Conservation (phyloP, 805 yeast genomes). For the Cyberlindnera meyerae region DNA sequence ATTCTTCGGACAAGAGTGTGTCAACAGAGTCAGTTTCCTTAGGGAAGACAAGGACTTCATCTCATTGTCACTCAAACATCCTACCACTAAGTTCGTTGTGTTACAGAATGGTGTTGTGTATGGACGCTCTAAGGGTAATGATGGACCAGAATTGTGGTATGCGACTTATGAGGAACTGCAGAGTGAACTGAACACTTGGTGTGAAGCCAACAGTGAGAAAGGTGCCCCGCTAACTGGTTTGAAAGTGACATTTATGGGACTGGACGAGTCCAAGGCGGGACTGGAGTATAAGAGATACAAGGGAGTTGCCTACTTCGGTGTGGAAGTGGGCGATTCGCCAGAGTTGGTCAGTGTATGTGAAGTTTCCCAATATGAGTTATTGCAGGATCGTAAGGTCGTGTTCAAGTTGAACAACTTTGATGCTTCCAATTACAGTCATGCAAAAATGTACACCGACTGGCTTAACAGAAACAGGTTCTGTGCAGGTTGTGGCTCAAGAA, state of each 20-base stretch:
- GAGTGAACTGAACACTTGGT: conserved; percentile 4
- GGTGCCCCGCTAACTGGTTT: conserved; percentile 29
- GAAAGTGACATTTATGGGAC: conserved; percentile 43
- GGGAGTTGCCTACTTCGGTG: conserved; percentile 62
- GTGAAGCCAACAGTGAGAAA: neutral
- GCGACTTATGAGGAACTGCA: conserved; percentile 16
- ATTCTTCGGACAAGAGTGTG: conserved; percentile 45
- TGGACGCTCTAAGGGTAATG: conserved; percentile 7
- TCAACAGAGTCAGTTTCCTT: conserved; percentile 55
- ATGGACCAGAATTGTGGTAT: conserved; percentile 4
- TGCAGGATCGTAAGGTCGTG: conserved; percentile 11
- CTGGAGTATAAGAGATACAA: conserved; percentile 42
- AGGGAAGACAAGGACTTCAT: conserved; percentile 48
- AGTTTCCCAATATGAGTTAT: neutral
- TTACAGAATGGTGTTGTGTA: conserved; percentile 26
- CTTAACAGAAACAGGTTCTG: conserved; percentile 67
- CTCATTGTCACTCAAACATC: conserved; percentile 34
- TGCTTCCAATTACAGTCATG: conserved; percentile 73
- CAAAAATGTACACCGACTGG: conserved; percentile 86
- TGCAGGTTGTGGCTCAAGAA: conserved; percentile 77
- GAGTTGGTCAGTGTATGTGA: conserved; percentile 1
- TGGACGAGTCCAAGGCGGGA: conserved; percentile 36
- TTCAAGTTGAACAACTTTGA: conserved; percentile 34
- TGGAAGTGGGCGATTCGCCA: conserved; percentile 38
- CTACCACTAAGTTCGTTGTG: conserved; percentile 38